Evolutionary conservation across 2,329 filamentous ascomycete genomes (phyloP).

Genomic region (Curvularia hawaiiensis): DNA sequence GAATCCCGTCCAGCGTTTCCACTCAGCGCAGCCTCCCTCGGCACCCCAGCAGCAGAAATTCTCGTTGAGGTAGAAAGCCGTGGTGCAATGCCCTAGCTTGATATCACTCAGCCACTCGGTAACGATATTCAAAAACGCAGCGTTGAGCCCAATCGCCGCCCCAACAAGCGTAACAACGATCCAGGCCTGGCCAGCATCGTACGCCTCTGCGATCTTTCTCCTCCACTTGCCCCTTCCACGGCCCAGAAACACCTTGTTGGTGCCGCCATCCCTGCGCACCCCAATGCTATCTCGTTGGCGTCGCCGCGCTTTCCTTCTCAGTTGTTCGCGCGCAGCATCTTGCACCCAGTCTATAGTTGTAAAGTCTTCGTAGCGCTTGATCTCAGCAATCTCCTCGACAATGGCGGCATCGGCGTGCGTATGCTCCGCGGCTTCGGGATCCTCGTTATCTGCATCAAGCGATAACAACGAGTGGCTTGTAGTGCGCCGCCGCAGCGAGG

Average conservation of each 20-base stretch:
- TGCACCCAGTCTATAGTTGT: slow-evolving; percentile 99
- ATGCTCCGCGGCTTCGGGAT: slow-evolving; percentile 57
- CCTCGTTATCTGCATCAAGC: slow-evolving; percentile 66
- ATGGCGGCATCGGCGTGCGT: slow-evolving; percentile 71
- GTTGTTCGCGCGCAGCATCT: slow-evolving; percentile 89
- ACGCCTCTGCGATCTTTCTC: slow-evolving; percentile 80
- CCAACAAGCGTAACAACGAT: slow-evolving; percentile 95
- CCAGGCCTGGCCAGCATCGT: slow-evolving; percentile 97
- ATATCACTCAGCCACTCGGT: slow-evolving; percentile 97
- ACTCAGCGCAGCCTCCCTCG: slow-evolving; percentile 84
- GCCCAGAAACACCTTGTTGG: slow-evolving; percentile 63
- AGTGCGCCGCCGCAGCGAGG: slow-evolving; percentile 63
- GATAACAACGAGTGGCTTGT: slow-evolving; percentile 67
- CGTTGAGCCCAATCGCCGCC: slow-evolving; percentile 89
- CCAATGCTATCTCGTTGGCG: slow-evolving; percentile 54
- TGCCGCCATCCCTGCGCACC: slow-evolving; percentile 58
- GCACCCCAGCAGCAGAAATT: slow-evolving; percentile 98
- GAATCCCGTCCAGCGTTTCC: slow-evolving; percentile 86
- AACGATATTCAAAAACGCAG: slow-evolving; percentile 89
- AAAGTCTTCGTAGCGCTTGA: slow-evolving; percentile 98
- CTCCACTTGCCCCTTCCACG: slow-evolving; percentile 68
- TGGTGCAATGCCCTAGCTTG: slow-evolving; percentile 94
- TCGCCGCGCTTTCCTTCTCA: slow-evolving; percentile 76
- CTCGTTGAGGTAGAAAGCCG: slow-evolving; percentile 96
- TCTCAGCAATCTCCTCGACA: slow-evolving; percentile 94